Evolutionary conservation across 768 basidiomycete genomes (phyloP), one percentile per base, ranked within the genome.

Genomic region (Rhizopogon salebrosus): DNA sequence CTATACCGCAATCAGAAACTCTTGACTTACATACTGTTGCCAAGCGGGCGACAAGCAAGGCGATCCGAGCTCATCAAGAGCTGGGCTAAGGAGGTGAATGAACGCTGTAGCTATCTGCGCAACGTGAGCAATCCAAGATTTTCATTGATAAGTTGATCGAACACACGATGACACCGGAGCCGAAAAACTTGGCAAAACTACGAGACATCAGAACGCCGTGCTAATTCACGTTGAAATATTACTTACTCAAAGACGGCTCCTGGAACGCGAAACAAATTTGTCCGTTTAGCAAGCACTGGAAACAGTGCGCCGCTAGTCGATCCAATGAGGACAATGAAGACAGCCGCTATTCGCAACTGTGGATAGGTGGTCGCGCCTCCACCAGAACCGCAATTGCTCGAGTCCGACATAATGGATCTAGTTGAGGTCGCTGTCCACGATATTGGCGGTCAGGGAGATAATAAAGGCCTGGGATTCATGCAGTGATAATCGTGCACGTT

Each of bases 151-250:
- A 36, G n/a, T 14, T 0, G 40, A 58, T 10, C 14, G 36, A 14
- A 72, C 85, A 60, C 53, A 89, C 88, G 60, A 92, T 91, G 45
- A 92, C 88, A 23, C 92, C 92, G 13, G 89, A 92, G 24, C 92
- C 92, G 69, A 95, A 94, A 67, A 87, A 92, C 68, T 92, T 93
- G 29, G 89, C 85, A 65, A 93, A 90, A 48, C 87, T 89, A 53
- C 18, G 8, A 27, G 24, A 41, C 10, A 61, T 48, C 3, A 57
- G 9, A n/a, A 23, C 24, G 48, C 16, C 16, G 27, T 6, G 13
- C 2, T 14, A 4, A 24, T 11, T 4, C n/a, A 14, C 6, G 31
- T 11, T 20, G 34, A 14, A 22, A 2, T 10, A 46, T 13, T 1
- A 69, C 87, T 26, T 50, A 90, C 89, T 94, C 85, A 54, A 89